Base-by-base conservation (phyloP, 2,329 filamentous ascomycete species). In the Akanthomyces muscarius region DNA sequence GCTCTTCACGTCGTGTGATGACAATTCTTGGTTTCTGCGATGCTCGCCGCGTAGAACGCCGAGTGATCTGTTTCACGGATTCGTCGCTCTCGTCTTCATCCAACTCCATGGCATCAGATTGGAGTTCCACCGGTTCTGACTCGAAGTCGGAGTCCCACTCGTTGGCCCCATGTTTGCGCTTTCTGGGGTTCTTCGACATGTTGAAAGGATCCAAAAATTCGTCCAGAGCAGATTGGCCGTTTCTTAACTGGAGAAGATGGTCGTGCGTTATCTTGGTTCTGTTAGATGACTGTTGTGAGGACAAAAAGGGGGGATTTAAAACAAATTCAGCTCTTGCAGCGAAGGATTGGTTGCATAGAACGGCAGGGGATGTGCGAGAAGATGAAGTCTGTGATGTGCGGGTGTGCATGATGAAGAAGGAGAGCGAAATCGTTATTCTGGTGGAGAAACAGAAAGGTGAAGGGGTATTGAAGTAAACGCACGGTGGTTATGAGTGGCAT, bases 151-250 rank as follows among this genome's bases (percentile, higher is more conserved):
- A 70, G 23, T 68, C 63, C 72, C 68, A 76, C 8, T 71, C 69
- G 47, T 73, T 68, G 3, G 71, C 67, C 2, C 23, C 61, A 61
- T 69, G 63, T 66, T 76, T 76, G 14, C 75, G 73, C 61, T 77
- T 77, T 38, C 66, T 68, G 47, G 63, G 36, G 1, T 33, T 23
- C 11, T 50, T 36, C n/a, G 65, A 61, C 64, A 69, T 69, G 38
- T 67, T 59, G 13, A 38, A 42, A 60, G 63, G 67, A 41, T 67
- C 56, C 16, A 55, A 51, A 62, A 66, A 69, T 11, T 65, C 64
- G 13, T 65, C 57, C 41, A 78, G 65, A 5, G 74, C 72, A 36
- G 60, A 61, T 61, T 66, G 67, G 44, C 75, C 76, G 69, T 75
- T 75, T 41, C 73, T 66, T 13, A 74, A 65, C 5, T 66, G 62